These are phyloP conservation scores for Artemisia tridentata DNA, from an alignment of 129 eudicot species.

Conservation along the genomic window DNA sequence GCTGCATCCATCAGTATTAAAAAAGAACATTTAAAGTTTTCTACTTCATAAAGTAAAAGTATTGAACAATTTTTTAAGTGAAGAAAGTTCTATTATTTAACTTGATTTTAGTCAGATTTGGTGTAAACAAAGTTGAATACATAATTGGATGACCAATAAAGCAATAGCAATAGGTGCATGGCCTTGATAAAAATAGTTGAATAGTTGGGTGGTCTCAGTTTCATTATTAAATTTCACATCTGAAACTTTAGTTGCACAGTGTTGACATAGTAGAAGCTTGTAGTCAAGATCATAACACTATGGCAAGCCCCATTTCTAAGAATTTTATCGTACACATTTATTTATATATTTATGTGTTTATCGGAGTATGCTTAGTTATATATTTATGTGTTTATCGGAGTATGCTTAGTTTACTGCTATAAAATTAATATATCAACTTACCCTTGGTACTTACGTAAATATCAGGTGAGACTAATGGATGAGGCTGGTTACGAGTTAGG, in stretches of 20 bases:
- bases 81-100: too few species aligned
- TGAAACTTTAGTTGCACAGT: slow-evolving; percentile 3
- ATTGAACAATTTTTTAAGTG: too few species aligned
- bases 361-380: not conserved
- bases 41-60: too few species aligned
- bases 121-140: too few species aligned
- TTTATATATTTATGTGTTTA: not conserved
- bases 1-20: too few species aligned
- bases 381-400: not conserved
- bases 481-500: slow-evolving; percentile 98
- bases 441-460: not conserved
- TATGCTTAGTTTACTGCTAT: not conserved
- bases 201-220: too few species aligned
- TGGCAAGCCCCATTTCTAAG: not conserved
- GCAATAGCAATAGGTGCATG: too few species aligned
- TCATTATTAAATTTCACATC: not conserved
- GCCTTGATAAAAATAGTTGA: too few species aligned
- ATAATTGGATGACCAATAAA: too few species aligned
- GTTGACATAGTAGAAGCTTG: not conserved
- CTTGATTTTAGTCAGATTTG: too few species aligned
- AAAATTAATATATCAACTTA: not conserved
- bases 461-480: slow-evolving; percentile 87
- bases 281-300: not conserved
- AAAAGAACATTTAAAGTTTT: too few species aligned
- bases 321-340: not conserved